Evolutionary conservation across 179 eudicot genomes (phyloP), one percentile per base, ranked within the genome.

Genomic region (Silene coronaria): DNA sequence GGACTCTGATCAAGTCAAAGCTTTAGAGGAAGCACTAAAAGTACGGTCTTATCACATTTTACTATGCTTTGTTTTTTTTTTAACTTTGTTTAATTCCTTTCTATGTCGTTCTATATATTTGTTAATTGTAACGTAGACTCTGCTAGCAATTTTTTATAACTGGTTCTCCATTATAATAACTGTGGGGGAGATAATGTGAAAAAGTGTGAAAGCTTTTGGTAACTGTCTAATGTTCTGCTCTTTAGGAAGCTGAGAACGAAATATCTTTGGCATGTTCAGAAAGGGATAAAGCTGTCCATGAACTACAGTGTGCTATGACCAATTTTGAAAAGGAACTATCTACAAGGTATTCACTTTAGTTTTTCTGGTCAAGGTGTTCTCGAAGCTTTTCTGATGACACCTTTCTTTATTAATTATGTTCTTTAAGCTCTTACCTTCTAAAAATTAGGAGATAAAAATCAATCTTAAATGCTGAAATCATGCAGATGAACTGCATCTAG

Each of bases 161-260:
- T 68, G 60, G 19, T 24, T 30, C 65, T 30, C 16, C 28, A 57
- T 28, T 27, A 6, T 17, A 26, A 5, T 27, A 51, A 72, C 17
- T 64, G 65, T 64, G 65, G 24, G 62, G 51, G 63, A 64, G 53
- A 16, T 63, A 13, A 55, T 63, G 22, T 32, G 58, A 58, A 70
- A 46, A 64, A 9, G 38, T 67, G 32, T 72, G 48, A 63, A 75
- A 45, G 71, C 67, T 61, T 75, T 64, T 60, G 73, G 36, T 83
- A 53, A 85, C 38, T 62, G 69, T 58, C 36, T 1, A 26, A 59
- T 76, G 9, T 71, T 72, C 77, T 45, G 19, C 53, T 58, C 55
- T 85, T 75, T 78, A 96, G 99, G 99, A 93, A 80, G 96, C 91
- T 72, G 99, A 96, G 85, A 88, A 82, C 78, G 99, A 96, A 84